Conservation (phyloP, 2,329 filamentous ascomycete species). For the Malbranchea cinnamomea region DNA sequence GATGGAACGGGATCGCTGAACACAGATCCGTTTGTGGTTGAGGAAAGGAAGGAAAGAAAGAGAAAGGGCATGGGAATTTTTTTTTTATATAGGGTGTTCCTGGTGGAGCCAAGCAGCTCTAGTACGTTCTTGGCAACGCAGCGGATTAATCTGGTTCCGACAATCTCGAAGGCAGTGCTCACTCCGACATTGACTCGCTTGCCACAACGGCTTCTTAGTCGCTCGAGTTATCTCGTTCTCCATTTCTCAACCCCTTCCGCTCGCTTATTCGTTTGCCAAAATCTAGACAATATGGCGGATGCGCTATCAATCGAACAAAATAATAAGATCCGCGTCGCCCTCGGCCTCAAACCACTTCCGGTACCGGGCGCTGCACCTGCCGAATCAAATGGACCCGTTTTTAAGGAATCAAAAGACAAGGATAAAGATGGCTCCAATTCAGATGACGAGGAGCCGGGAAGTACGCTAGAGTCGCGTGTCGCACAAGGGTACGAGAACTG, state of each 20-base stretch:
- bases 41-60: slow-evolving; percentile 24
- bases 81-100: too few relatives aligned
- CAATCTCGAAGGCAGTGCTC: too few relatives aligned
- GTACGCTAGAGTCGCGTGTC: slow-evolving; percentile 60
- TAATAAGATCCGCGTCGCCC: slow-evolving; percentile 75
- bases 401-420: slow-evolving; percentile 38
- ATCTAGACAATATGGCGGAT: slow-evolving; percentile 32
- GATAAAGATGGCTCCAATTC: slow-evolving; percentile 20
- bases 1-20: slow-evolving; percentile 55
- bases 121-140: slow-evolving; percentile 3
- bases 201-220: too few relatives aligned
- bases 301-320: slow-evolving; percentile 75
- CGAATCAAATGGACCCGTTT: slow-evolving; percentile 34
- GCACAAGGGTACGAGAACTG: slow-evolving; percentile 31
- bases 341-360: slow-evolving; percentile 80
- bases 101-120: too few relatives aligned
- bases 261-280: too few relatives aligned
- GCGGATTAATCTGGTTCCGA: slow-evolving; percentile 3
- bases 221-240: too few relatives aligned
- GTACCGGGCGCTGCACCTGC: slow-evolving; percentile 49
- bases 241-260: too few relatives aligned
- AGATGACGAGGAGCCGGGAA: slow-evolving; percentile 55
- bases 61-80: slow-evolving; percentile 23
- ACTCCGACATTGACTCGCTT: too few relatives aligned
- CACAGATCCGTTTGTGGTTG: slow-evolving; percentile 58